Evolutionary conservation across 768 basidiomycete species (phyloP), one percentile per base, ranked within the genome.

Genomic region (Cyclocybe cylindracea): DNA sequence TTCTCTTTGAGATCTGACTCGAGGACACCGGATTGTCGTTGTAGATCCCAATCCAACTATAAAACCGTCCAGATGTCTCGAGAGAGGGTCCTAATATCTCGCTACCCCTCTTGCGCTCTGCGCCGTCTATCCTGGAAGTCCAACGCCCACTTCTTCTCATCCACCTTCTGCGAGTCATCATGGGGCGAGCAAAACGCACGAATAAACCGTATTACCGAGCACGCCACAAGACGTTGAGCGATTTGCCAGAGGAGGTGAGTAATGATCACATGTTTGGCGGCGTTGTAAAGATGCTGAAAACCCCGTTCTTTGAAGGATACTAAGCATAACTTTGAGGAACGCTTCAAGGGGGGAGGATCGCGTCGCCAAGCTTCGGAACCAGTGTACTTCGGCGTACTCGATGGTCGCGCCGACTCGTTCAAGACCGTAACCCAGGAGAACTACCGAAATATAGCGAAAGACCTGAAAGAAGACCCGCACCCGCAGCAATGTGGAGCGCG

Each of bases 171-270:
- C 5, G 13, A 13, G 42, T 54, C 40, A 39, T 43, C 10, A 18
- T 37, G 5, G 48, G 24, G 39, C 31, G 34, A 36, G 37, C 33
- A 11, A 34, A 38, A 14, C 41, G 36, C 19, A 14, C 37, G 0
- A 48, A 39, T 37, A 33, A 33, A 7, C 38, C 49, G 4, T 38
- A 47, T 6, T 54, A 53, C 24, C 52, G 56, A 29, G 40, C 16
- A 8, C 48, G 41, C 1, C 56, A 57, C 44, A 57, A 57, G 39
- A 46, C 13, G 7, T 18, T 57, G 6, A 31, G 10, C 10, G 35
- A 50, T 39, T 34, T 57, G 11, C 38, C 7, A 5, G 45, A 18
- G 11, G 41, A 49, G 7, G 56, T 57, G 32, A 35, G 52, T 29
- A 10, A 39, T 16, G 5, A 16, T 11, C 10, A 7, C 14, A 19